These are phyloP conservation scores for Raddia guianensis DNA, from an alignment of 176 grass and related monocot species.

Conservation along the genomic window DNA sequence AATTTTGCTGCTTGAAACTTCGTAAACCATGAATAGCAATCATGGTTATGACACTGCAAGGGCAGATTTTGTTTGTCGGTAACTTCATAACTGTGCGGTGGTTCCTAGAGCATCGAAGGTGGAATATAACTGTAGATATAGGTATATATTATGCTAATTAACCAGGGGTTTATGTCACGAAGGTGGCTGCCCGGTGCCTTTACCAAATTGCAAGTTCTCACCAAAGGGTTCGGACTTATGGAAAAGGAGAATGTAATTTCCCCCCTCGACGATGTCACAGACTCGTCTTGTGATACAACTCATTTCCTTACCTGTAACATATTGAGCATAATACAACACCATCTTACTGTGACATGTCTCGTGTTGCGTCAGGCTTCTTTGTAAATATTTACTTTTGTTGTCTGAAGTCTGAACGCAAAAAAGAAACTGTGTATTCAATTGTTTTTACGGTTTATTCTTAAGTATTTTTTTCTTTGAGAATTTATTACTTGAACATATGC, in stretches of 20 bases:
- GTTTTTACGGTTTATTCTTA: background rate
- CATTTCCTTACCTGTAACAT: conserved; percentile 20
- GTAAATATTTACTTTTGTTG: background rate
- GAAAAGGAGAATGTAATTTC: conserved; percentile 32
- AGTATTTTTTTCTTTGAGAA: background rate
- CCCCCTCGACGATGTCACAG: background rate
- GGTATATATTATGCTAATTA: conserved; percentile 45
- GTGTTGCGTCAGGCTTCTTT: background rate
- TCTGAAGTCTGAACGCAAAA: background rate
- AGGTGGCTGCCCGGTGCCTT: conserved; percentile 62
- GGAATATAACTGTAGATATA: conserved; percentile 66
- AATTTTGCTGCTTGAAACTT: conserved; percentile 45
- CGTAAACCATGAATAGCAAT: conserved; percentile 10
- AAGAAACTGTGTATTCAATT: background rate
- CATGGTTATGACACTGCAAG: conserved; percentile 21
- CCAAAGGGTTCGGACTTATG: conserved; percentile 57
- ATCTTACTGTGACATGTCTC: background rate
- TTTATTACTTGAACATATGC: background rate
- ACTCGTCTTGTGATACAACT: background rate
- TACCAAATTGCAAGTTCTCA: conserved; percentile 53
- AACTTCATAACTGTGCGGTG: conserved; percentile 27
- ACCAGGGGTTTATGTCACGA: conserved; percentile 53
- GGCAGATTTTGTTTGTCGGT: background rate
- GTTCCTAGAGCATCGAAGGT: conserved; percentile 32
- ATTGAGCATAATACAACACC: conserved; percentile 34